These are phyloP conservation scores for Diplosphaera chodatii DNA, from an alignment of 139 green algal species.

Conservation along the genomic window DNA sequence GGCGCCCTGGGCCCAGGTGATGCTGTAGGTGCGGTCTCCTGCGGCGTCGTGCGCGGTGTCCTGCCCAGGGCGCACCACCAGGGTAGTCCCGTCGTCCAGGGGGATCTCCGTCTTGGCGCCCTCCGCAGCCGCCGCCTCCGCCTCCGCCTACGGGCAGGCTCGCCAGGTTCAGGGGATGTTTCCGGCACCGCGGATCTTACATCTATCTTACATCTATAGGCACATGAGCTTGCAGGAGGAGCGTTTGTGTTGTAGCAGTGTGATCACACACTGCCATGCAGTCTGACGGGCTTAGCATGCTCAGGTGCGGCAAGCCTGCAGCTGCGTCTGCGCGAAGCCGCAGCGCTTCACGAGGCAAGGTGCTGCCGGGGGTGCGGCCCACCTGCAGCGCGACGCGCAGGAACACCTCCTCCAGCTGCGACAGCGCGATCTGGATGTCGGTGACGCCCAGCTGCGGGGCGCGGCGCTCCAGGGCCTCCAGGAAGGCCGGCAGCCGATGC, in stretches of 20 bases:
- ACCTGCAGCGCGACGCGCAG: slow-evolving; percentile 62
- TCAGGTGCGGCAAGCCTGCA: too few species aligned
- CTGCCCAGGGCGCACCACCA: slow-evolving; percentile 24
- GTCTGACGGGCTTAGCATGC: too few species aligned
- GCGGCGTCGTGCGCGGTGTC: background rate
- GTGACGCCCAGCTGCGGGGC: slow-evolving; percentile 40
- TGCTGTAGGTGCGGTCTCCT: background rate
- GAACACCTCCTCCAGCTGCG: slow-evolving; percentile 72
- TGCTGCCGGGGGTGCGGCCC: background rate
- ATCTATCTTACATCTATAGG: too few species aligned
- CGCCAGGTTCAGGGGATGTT: too few species aligned
- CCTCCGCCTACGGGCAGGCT: slow-evolving; percentile 33
- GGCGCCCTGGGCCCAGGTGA: background rate
- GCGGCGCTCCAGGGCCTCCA: slow-evolving; percentile 45
- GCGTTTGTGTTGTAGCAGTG: too few species aligned
- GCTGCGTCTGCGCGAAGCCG: too few species aligned
- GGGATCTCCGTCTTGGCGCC: slow-evolving; percentile 27
- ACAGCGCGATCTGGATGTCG: slow-evolving; percentile 65
- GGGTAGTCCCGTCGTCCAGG: slow-evolving; percentile 33
- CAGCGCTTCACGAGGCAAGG: background rate
- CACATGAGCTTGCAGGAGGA: too few species aligned
- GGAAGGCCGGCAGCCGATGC: slow-evolving; percentile 43
- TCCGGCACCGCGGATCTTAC: too few species aligned
- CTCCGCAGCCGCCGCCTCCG: slow-evolving; percentile 43
- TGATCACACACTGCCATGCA: too few species aligned